Conservation (phyloP, 768 basidiomycete genomes). For the Leccinum uliginosum region DNA sequence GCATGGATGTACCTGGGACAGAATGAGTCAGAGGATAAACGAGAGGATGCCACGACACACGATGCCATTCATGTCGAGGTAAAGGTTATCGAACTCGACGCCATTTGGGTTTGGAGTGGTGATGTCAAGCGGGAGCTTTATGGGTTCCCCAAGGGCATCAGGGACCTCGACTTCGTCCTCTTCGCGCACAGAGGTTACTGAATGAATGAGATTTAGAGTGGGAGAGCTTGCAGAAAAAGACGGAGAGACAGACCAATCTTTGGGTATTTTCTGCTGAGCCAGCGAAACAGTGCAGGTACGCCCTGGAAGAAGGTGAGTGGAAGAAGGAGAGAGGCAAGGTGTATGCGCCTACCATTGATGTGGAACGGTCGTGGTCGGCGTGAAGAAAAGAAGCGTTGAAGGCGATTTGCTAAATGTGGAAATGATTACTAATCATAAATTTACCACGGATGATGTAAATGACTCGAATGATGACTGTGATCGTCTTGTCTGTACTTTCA, state of each 20-base stretch:
- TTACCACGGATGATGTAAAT: conserved; percentile 14
- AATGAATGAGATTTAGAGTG: background rate
- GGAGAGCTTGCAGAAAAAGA: background rate
- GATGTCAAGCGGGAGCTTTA: conserved; percentile 77
- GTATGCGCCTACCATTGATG: conserved; percentile 19
- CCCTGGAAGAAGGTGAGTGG: conserved; percentile 49
- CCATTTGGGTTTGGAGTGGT: conserved; percentile 88
- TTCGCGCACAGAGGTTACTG: conserved; percentile 78
- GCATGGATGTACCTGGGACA: conserved; percentile 86
- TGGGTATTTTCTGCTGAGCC: conserved; percentile 98
- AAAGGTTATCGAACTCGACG: conserved; percentile 91
- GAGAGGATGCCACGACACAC: conserved; percentile 38
- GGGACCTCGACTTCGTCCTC: conserved; percentile 73
- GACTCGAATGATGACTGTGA: conserved; percentile 26
- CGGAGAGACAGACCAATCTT: conserved; percentile 70
- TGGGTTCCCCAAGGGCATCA: conserved; percentile 60
- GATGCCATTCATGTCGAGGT: conserved; percentile 99
- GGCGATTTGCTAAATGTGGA: conserved; percentile 8
- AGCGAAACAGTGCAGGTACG: conserved; percentile 96
- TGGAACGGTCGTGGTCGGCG: background rate
- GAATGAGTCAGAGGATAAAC: background rate
- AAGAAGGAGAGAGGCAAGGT: background rate
- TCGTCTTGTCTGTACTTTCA: background rate
- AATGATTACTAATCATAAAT: conserved; percentile 13
- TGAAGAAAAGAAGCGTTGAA: background rate